Base-by-base conservation (phyloP, 2,329 filamentous ascomycete species). In the Dissoconium aciculare region DNA sequence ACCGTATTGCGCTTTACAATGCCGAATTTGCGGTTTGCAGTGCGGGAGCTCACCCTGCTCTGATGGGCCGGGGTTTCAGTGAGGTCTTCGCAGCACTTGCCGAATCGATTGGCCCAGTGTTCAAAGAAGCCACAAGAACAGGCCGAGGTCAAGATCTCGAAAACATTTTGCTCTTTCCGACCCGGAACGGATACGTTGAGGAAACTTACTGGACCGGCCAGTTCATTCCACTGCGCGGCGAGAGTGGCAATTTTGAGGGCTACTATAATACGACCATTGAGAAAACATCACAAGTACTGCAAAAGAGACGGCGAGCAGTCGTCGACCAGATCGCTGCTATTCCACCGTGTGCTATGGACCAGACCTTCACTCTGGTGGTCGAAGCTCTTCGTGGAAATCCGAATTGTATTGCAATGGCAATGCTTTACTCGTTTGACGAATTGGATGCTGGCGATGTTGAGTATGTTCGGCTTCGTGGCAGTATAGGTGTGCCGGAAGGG, bases 1-100 rank as follows among this genome's bases (percentile, higher is more conserved):
- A 54, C 1, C 38, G 47, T 6, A 47, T 44, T 12, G 52, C 55
- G 39, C 30, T 59, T 13, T 58, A 57, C 42, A 59, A 59, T 21
- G 49, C 54, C 17, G 36, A 42, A 1, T 57, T 55, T 14, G 41
- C 51, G 4, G 37, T 50, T 14, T 35, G 53, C 5, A 38, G 52
- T 4, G 49, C 46, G 3, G 28, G 27, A 1, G 36, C 47, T 6
- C 54, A 58, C 28, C 42, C 44, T 2, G 12, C 14, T 13, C 19
- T 37, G 4, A 34, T 43, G 29, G 37, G 37, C 5, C 16, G 5
- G 17, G 48, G 44, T 30, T 37, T 36, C 16, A 17, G 30, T 2
- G 38, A 33, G 11, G 40, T 11, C 5, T 39, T 41, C 6, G 32
- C 32, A 6, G 33, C 38, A 21, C 14, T 44, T 5, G 24, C 10